Percentiles rank a stretch among this genome's conserved stretches.
Conservation (phyloP, 1,139 yeast genomes). For the Dujonia santamariae region DNA sequence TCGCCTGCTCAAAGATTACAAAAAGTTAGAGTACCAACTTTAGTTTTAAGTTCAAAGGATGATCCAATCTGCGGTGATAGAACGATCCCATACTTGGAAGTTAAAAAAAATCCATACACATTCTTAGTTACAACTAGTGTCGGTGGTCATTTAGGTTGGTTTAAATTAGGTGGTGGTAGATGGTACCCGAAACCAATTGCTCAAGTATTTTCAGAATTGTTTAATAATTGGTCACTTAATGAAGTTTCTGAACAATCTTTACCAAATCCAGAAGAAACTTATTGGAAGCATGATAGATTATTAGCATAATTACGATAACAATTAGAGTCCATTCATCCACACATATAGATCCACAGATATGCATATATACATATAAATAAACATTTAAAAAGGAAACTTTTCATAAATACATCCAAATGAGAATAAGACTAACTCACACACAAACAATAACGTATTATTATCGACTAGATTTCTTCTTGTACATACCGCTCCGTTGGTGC, state of each 20-base stretch:
- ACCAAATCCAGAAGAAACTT: conserved; percentile 15
- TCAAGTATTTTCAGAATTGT: conserved; percentile 31
- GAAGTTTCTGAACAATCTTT: conserved; percentile 8
- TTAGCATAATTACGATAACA: conserved; percentile 7
- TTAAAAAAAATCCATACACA: conserved; percentile 64
- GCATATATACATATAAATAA: too few relatives aligned
- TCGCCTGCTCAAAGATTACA: conserved; percentile 49
- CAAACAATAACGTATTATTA: too few relatives aligned
- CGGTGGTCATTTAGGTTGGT: conserved; percentile 86
- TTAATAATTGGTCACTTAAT: conserved; percentile 22
- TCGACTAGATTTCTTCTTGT: too few relatives aligned
- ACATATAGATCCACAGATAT: too few relatives aligned
- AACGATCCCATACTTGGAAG: conserved; percentile 59
- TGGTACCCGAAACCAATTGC: conserved; percentile 51
- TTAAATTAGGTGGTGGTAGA: conserved; percentile 44
- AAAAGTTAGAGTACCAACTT: conserved; percentile 50
- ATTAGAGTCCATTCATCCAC: too few relatives aligned
- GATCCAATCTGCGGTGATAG: conserved; percentile 58
- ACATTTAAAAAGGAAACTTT: too few relatives aligned
- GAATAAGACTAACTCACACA: too few relatives aligned
- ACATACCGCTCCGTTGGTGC: too few relatives aligned
- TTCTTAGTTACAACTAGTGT: conserved; percentile 63
- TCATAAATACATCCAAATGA: too few relatives aligned
- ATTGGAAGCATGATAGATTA: conserved; percentile 34
- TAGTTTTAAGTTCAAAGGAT: conserved; percentile 49